Conservation (phyloP, 495 filamentous ascomycete genomes). For the Aspergillus biplanus region DNA sequence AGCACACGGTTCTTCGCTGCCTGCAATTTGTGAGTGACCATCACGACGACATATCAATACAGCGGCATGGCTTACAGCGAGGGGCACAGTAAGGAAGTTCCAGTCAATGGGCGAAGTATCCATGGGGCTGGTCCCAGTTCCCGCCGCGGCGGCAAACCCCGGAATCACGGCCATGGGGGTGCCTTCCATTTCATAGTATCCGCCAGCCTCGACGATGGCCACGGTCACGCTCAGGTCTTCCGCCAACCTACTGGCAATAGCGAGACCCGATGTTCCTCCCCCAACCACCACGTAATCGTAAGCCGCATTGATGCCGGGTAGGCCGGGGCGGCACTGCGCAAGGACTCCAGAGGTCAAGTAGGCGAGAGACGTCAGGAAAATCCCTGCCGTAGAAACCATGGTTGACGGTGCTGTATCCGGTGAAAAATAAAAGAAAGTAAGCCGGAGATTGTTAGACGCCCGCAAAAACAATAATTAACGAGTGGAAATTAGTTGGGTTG, state of each 20-base stretch:
- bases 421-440: too few species aligned
- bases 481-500: too few species aligned
- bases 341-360: not conserved
- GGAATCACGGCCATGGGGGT: not conserved
- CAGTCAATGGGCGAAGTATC: not conserved
- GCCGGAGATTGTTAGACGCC: too few species aligned
- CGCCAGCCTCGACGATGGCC: not conserved
- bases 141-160: not conserved
- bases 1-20: conserved; percentile 10
- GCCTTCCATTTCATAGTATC: not conserved
- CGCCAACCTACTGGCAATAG: not conserved
- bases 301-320: not conserved
- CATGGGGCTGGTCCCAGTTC: not conserved
- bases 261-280: not conserved
- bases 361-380: not conserved
- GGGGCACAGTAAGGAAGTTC: not conserved
- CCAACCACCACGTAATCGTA: not conserved
- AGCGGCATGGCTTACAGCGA: not conserved
- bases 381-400: too few species aligned
- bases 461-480: too few species aligned
- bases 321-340: not conserved
- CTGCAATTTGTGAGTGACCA: not conserved
- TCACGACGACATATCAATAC: not conserved
- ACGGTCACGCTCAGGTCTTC: not conserved
- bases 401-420: too few species aligned